Base-by-base conservation (phyloP, 2,329 filamentous ascomycete genomes). In the Beauveria rudraprayagi region DNA sequence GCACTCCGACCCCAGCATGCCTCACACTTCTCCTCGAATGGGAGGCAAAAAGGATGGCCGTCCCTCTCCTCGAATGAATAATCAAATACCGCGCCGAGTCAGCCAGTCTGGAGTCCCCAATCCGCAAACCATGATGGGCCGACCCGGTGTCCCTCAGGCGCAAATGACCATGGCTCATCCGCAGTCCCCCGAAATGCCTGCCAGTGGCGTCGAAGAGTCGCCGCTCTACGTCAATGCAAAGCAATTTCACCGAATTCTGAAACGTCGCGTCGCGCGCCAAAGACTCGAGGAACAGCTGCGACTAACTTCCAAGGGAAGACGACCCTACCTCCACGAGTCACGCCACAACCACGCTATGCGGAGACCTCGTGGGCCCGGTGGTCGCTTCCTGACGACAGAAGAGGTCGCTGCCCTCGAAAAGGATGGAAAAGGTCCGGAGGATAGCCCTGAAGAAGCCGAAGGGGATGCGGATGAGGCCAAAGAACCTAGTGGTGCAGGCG, bases 331-430 rank as follows among this genome's bases (percentile, higher is more conserved):
- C 37, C 94, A 99, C 76, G 94, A 99, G 72, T 97, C 93, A 28
- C 84, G 94, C 70, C 94, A 99, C 74, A 97, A 97, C 71, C 94
- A 99, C 74, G 94, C 94, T 10, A 99, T 99, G 94, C 87, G 94
- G 62, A 82, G 94, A 68, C 94, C 94, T 30, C 86, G 94, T 71
- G 94, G 94, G 17, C 94, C 94, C 0, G 94, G 94, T 58, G 94
- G 94, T 24, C 88, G 94, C 26, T 99, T 99, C 80, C 78, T 99
- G 73, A 99, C 94, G 0, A 93, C 94, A 1, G 94, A 97, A 61
- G 94, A 99, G 73, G 92, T 97, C 4, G 91, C 92, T 6, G 88
- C 89, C 56, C 92, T 96, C 79, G 92, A 96, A 70, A 84, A 85
- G 67, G 82, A 80, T 17, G 68, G 65, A 53, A 83, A 83, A 68